Percentiles rank a stretch among this genome's conserved stretches.
Conservation (phyloP, 331 rosid species). For the Malus hybrid region DNA sequence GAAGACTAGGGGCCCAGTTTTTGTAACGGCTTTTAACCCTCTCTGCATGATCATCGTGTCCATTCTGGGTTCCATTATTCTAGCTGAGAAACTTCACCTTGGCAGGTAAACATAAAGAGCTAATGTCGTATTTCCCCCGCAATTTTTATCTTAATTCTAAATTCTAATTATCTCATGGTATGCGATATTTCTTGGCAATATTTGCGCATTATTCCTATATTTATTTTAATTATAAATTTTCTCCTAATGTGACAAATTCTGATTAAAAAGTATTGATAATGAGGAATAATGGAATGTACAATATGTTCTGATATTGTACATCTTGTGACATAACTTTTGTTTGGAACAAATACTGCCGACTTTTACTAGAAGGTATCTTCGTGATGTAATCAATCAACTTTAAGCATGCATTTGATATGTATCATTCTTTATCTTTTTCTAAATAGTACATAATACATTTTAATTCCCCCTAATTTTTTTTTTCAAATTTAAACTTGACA, state of each 20-base stretch:
- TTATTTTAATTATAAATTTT: background rate
- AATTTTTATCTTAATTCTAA: background rate
- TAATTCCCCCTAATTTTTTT: background rate
- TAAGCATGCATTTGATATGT: background rate
- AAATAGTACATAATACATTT: background rate
- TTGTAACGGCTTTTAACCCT: conserved; percentile 86
- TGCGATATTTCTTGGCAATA: background rate
- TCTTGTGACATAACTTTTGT: background rate
- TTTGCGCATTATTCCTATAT: background rate
- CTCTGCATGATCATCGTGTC: conserved; percentile 67
- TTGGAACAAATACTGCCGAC: background rate
- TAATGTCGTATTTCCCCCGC: background rate
- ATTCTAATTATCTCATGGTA: background rate
- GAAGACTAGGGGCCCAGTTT: conserved; percentile 70
- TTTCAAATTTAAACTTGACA: background rate
- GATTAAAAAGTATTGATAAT: background rate
- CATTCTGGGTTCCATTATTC: conserved; percentile 37
- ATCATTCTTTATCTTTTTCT: background rate
- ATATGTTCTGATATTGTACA: background rate
- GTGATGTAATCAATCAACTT: background rate
- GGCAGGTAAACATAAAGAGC: conserved; percentile 46
- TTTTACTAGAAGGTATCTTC: background rate
- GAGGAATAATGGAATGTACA: background rate
- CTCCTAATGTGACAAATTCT: background rate
- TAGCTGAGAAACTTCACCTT: conserved; percentile 57